Evolutionary conservation across 768 basidiomycete genomes (phyloP).

Genomic region (Russula earlei): DNA sequence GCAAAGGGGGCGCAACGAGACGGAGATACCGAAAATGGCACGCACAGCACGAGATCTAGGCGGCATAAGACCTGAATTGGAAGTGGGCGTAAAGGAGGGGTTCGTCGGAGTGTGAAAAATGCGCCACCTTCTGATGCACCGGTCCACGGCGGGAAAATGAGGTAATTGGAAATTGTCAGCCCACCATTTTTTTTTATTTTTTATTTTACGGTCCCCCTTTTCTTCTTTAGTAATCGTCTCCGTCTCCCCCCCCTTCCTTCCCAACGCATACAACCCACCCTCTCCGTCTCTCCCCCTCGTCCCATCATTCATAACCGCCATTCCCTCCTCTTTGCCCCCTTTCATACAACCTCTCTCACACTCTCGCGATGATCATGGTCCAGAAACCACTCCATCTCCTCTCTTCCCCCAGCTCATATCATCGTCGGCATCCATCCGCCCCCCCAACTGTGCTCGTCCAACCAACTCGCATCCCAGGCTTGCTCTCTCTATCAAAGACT

Average conservation of each 20-base stretch:
- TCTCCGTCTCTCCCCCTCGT: conserved; percentile 15
- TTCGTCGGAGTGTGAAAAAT: conserved; percentile 10
- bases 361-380: conserved; percentile 33
- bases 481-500: conserved; percentile 62
- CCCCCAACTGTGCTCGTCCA: conserved; percentile 59
- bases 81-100: conserved; percentile 4
- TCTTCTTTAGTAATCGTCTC: conserved; percentile 3
- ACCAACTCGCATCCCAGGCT: conserved; percentile 64
- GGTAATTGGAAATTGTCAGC: conserved; percentile 11
- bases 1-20: neutral
- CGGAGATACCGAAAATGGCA: conserved; percentile 12
- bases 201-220: neutral
- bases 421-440: conserved; percentile 62
- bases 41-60: neutral
- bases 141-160: neutral
- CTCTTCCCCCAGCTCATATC: conserved; percentile 27
- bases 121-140: conserved; percentile 18
- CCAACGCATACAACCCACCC: conserved; percentile 16
- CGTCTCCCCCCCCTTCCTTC: neutral
- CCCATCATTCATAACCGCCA: neutral
- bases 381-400: conserved; percentile 30
- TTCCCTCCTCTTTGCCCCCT: neutral
- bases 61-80: conserved; percentile 1
- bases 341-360: neutral
- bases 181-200: neutral